Evolutionary conservation across 768 basidiomycete species (phyloP).

Genomic region (Fibroporia radiculosa): DNA sequence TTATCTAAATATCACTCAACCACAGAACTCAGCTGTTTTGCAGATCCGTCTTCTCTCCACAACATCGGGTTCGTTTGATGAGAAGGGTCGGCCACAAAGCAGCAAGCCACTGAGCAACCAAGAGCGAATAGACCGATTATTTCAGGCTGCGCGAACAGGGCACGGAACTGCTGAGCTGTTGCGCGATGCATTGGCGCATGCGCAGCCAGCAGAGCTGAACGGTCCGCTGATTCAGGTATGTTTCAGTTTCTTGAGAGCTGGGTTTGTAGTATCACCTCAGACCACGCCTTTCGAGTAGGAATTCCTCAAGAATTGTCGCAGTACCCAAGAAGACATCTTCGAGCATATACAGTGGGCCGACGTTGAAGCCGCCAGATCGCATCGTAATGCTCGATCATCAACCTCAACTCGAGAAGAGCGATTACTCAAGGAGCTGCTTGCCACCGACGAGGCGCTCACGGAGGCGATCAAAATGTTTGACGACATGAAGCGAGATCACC

Average conservation of each 20-base stretch:
- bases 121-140: background rate
- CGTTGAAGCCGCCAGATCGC: constrained; percentile 67
- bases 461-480: constrained; percentile 68
- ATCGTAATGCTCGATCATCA: constrained; percentile 17
- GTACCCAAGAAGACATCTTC: constrained; percentile 75
- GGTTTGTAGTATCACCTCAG: too few relatives aligned
- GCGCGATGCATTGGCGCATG: constrained; percentile 61
- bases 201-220: constrained; percentile 61
- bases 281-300: too few relatives aligned
- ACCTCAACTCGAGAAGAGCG: constrained; percentile 56
- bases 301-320: constrained; percentile 67
- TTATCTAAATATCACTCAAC: background rate
- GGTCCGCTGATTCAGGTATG: constrained; percentile 20
- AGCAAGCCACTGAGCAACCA: background rate
- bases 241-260: constrained; percentile 26
- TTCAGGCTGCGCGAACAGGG: constrained; percentile 44
- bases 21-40: background rate
- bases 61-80: background rate
- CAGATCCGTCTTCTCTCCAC: background rate
- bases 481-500: constrained; percentile 46
- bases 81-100: background rate
- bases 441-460: constrained; percentile 63
- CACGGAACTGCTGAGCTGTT: constrained; percentile 71
- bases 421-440: constrained; percentile 63
- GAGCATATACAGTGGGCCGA: constrained; percentile 90